Base-by-base conservation (phyloP, 2,329 filamentous ascomycete genomes). In the Trichophyton simii region DNA sequence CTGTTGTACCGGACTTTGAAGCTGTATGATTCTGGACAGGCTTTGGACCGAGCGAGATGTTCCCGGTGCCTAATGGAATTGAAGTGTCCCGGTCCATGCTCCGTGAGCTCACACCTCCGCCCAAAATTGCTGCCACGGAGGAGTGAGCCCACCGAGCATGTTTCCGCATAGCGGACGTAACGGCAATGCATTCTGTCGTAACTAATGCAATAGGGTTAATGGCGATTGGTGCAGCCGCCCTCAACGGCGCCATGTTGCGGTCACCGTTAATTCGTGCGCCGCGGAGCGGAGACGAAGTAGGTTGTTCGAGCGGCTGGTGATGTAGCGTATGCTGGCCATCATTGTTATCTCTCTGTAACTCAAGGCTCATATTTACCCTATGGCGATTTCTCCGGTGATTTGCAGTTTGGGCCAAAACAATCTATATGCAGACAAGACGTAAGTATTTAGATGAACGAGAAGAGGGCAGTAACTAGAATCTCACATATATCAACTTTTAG, bases 81-180 rank as follows among this genome's bases (percentile, higher is more conserved):
- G 75, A 73, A 42, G 68, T 68, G 64, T 78, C 76, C 60, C 71
- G 70, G 59, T 78, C 73, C 68, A 74, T 70, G 64, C 77, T 71
- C 60, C 79, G 77, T 60, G 80, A 78, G 41, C 71, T 72, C 58
- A 72, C 72, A 64, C 79, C 80, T 66, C 90, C 90, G 58, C 94
- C 94, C 36, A 99, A 81, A 64, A 99, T 99, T 60, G 92, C 92
- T 42, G 94, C 91, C 52, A 99, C 94, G 3, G 91, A 96, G 11
- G 91, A 96, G 73, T 97, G 91, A 57, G 91, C 90, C 81, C 92
- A 97, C 66, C 94, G 88, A 66, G 91, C 88, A 82, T 96, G 87
- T 78, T 99, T 99, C 71, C 95, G 91, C 83, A 99, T 96, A 64
- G 91, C 91, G 65, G 92, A 96, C 13, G 94, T 97, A 77, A 99